Evolutionary conservation across 805 yeast species (phyloP).

Genomic region (Candida arabinofermentans): DNA sequence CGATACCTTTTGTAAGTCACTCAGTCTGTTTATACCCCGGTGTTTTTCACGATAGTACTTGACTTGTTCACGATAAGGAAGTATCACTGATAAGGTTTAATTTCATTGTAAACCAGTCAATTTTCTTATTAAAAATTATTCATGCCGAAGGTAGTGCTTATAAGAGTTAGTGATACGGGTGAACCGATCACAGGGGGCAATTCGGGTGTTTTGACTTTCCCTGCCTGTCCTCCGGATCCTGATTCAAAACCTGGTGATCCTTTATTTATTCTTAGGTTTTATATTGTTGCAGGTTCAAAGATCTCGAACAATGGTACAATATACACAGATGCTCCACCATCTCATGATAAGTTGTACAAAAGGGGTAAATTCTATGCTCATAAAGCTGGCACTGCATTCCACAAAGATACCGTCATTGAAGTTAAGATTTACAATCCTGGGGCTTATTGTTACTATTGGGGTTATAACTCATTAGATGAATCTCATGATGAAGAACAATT

Average conservation of each 20-base stretch:
- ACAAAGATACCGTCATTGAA: conserved; percentile 56
- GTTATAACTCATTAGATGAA: conserved; percentile 41
- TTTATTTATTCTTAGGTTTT: conserved; percentile 50
- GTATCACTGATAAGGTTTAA: too few species aligned
- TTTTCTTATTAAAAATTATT: too few species aligned
- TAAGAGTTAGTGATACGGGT: conserved; percentile 45
- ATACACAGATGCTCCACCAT: conserved; percentile 68
- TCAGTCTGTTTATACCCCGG: too few species aligned
- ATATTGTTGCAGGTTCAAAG: conserved; percentile 70
- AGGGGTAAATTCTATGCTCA: conserved; percentile 53
- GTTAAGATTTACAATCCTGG: conserved; percentile 72
- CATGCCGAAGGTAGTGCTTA: conserved; percentile 39
- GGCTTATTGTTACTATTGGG: conserved; percentile 67
- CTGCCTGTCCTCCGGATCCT: conserved; percentile 38
- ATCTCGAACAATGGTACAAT: conserved; percentile 68
- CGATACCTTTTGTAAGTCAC: too few species aligned
- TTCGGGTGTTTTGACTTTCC: conserved; percentile 50
- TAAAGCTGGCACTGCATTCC: conserved; percentile 53
- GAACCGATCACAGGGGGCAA: conserved; percentile 37
- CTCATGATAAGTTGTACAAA: conserved; percentile 39
- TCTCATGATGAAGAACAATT: conserved; percentile 25
- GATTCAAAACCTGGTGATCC: conserved; percentile 32
- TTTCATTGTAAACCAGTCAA: too few species aligned
- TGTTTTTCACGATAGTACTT: too few species aligned
- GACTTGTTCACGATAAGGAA: too few species aligned